These are phyloP conservation scores for Melastoma candidum DNA, from an alignment of 441 rosid species.

Conservation along the genomic window DNA sequence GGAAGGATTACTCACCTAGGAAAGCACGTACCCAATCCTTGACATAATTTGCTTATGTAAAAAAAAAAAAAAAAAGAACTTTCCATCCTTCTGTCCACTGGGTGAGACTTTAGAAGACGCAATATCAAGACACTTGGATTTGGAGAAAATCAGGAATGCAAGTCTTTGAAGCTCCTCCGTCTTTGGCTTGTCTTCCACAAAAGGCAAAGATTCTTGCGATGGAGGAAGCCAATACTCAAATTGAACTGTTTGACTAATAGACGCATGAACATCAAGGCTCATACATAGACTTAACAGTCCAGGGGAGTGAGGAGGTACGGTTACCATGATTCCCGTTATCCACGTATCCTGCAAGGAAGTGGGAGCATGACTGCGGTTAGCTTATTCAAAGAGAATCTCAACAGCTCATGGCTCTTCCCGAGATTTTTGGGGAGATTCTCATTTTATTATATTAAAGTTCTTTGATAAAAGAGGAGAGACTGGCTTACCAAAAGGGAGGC, in stretches of 20 bases:
- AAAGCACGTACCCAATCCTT: constrained; percentile 39
- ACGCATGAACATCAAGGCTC: constrained; percentile 71
- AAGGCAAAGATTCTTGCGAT: constrained; percentile 22
- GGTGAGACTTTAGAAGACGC: constrained; percentile 47
- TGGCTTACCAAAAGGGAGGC: too few species aligned
- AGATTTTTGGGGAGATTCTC: too few species aligned
- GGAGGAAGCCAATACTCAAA: constrained; percentile 61
- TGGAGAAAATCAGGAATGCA: constrained; percentile 66
- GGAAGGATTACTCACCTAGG: too few species aligned
- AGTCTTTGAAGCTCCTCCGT: constrained; percentile 86
- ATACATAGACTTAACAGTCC: constrained; percentile 60
- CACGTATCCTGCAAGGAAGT: too few species aligned
- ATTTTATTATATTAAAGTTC: too few species aligned
- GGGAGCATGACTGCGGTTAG: too few species aligned
- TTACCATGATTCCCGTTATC: too few species aligned
- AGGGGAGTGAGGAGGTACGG: constrained; percentile 53
- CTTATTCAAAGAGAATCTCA: too few species aligned
- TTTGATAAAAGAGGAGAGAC: too few species aligned
- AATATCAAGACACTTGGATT: constrained; percentile 50
- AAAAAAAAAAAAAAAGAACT: constrained; percentile 22
- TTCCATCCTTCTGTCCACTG: constrained; percentile 51
- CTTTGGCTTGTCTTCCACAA: constrained; percentile 40
- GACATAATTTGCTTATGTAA: constrained; percentile 26
- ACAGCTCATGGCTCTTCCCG: too few species aligned
- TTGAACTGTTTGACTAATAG: constrained; percentile 67